Conservation (phyloP, 208 protist species). For the Acanthamoeba triangularis region DNA sequence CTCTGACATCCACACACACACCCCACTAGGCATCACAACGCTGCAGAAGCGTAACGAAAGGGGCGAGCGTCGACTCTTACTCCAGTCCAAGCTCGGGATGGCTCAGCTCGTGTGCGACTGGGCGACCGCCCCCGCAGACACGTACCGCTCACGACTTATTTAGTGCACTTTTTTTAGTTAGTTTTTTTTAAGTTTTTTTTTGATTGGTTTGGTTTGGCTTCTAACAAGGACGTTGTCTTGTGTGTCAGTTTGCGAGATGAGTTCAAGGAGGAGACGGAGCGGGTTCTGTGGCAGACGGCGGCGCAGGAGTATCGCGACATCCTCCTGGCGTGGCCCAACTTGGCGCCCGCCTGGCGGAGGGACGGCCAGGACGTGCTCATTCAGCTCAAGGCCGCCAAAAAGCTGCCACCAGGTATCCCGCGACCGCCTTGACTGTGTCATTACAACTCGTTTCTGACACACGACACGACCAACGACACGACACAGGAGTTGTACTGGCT, state of each 20-base stretch:
- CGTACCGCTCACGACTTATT: background rate
- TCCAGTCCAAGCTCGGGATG: constrained; percentile 1
- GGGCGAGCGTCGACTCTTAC: constrained; percentile 18
- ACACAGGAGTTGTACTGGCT: background rate
- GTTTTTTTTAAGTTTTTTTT: too few species aligned
- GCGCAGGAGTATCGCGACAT: constrained; percentile 43
- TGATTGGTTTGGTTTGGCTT: too few species aligned
- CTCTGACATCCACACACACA: background rate
- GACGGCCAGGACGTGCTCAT: constrained; percentile 8
- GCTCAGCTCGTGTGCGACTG: constrained; percentile 62
- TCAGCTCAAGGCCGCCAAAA: constrained; percentile 5
- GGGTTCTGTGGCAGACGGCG: constrained; percentile 23
- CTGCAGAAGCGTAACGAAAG: constrained; percentile 43
- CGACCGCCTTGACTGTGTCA: background rate
- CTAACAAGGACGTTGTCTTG: background rate
- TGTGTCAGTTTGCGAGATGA: background rate
- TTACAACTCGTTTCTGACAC: background rate
- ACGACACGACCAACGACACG: background rate
- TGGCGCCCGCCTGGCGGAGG: background rate
- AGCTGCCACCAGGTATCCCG: background rate
- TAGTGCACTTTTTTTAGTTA: too few species aligned
- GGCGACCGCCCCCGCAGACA: background rate
- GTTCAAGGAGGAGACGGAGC: constrained; percentile 45
- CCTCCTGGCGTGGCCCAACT: background rate
- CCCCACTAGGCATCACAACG: background rate